Conservation (phyloP, 495 filamentous ascomycete genomes). For the Penicillium malachiteum region DNA sequence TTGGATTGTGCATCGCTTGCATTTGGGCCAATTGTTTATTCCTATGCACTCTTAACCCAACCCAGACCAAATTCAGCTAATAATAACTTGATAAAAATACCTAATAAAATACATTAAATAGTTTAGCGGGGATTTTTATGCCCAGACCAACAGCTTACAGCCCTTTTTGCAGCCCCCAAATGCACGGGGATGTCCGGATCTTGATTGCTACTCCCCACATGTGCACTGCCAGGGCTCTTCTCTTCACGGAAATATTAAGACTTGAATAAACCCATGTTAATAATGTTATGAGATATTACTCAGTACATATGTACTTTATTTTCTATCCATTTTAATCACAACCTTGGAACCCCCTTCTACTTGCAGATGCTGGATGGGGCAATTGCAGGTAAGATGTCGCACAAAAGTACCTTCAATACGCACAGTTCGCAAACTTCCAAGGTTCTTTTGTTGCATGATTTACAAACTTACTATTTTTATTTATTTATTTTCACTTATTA, state of each 20-base stretch:
- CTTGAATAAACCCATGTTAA: too few relatives aligned
- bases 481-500: not conserved
- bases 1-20: conserved; percentile 1
- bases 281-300: too few relatives aligned
- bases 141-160: not conserved
- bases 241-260: too few relatives aligned
- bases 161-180: not conserved
- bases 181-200: not conserved
- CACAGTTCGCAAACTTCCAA: too few relatives aligned
- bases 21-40: not conserved
- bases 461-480: not conserved
- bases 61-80: too few relatives aligned
- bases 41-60: not conserved
- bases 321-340: not conserved
- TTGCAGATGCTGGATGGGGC: not conserved
- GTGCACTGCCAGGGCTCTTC: too few relatives aligned
- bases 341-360: too few relatives aligned
- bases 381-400: conserved; percentile 2
- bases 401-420: conserved; percentile 4
- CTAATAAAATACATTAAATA: not conserved
- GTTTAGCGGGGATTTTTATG: not conserved
- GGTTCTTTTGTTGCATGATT: too few relatives aligned
- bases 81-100: too few relatives aligned
- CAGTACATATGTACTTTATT: not conserved
- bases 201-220: too few relatives aligned